Conservation (phyloP, 2,329 filamentous ascomycete species). For the Emergomyces orientalis region DNA sequence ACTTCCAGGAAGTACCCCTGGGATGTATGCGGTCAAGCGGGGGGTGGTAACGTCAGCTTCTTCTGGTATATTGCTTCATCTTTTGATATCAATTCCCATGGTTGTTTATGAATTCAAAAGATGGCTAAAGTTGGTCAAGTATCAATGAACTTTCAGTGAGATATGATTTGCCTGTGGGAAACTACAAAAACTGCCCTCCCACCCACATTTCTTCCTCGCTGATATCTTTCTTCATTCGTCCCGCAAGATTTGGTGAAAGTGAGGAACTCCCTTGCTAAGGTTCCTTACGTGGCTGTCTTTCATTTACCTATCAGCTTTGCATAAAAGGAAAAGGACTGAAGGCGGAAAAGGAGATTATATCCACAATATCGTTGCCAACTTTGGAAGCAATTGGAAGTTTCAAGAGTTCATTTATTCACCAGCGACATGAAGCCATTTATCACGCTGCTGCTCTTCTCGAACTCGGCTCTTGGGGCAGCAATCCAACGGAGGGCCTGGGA, state of each 20-base stretch:
- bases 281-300: conserved; percentile 27
- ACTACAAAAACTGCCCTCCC: not conserved
- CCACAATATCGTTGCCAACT: not conserved
- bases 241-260: not conserved
- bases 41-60: too few species aligned
- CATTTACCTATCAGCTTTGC: conserved; percentile 19
- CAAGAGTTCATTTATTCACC: conserved; percentile 4
- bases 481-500: too few species aligned
- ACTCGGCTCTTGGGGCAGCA: conserved; percentile 17
- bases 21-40: too few species aligned
- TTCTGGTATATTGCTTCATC: too few species aligned
- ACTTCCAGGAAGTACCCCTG: too few species aligned
- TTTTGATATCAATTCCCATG: not conserved
- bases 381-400: not conserved
- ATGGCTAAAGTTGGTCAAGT: not conserved
- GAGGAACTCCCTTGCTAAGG: conserved; percentile 41
- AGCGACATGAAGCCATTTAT: conserved; percentile 20
- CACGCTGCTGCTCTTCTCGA: conserved; percentile 20
- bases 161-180: not conserved
- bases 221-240: not conserved
- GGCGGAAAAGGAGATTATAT: not conserved
- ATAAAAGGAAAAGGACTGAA: not conserved
- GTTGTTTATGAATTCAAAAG: not conserved
- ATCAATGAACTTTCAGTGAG: not conserved
- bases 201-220: not conserved